Conservation (phyloP, 2,329 filamentous ascomycete species). For the Penicillium sp. region DNA sequence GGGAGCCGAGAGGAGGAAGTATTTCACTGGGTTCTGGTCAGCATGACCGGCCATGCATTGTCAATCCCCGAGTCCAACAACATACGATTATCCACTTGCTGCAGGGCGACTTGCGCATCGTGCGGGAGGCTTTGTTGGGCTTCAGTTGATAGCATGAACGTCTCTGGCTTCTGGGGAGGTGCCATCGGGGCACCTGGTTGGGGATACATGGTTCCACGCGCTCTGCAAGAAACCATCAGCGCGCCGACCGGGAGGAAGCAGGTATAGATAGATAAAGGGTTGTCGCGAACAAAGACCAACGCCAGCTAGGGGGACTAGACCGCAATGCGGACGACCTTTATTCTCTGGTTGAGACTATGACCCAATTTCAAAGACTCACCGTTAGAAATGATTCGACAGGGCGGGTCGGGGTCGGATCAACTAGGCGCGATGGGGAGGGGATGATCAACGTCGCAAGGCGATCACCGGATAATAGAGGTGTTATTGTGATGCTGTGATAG, state of each 20-base stretch:
- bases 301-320: conserved; percentile 7
- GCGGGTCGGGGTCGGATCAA: conserved; percentile 16
- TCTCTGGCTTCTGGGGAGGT: conserved; percentile 94
- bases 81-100: conserved; percentile 97
- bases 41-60: neutral
- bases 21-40: conserved; percentile 74
- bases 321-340: conserved; percentile 9
- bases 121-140: conserved; percentile 95
- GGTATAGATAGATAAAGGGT: conserved; percentile 21
- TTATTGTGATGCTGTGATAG: neutral
- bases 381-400: conserved; percentile 17
- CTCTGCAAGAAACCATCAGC: conserved; percentile 28
- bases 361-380: conserved; percentile 20
- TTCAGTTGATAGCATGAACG: conserved; percentile 97
- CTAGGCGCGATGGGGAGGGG: conserved; percentile 10
- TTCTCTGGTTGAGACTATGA: conserved; percentile 23
- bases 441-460: neutral
- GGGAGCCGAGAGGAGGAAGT: conserved; percentile 97
- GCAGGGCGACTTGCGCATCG: conserved; percentile 94
- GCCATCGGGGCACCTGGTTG: conserved; percentile 84
- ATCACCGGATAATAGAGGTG: neutral
- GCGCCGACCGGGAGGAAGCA: conserved; percentile 28
- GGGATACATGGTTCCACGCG: conserved; percentile 68
- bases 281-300: conserved; percentile 29
- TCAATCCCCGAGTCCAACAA: conserved; percentile 30